A percentile compares a stretch with the other conserved stretches of the same genome.
Conservation (phyloP, 345 rosid genomes). For the Corchorus olitorius region DNA sequence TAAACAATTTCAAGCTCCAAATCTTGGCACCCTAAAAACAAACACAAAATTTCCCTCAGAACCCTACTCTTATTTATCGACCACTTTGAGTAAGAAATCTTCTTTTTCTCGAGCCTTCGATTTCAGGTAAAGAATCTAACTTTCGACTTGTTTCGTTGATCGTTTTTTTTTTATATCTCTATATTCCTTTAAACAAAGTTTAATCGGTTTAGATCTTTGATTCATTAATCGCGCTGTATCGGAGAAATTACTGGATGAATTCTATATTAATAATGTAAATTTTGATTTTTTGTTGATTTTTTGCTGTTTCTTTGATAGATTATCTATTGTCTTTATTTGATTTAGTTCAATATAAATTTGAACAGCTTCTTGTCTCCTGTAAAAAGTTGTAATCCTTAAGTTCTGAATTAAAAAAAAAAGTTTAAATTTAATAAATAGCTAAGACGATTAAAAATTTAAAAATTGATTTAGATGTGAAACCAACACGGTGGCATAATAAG, state of each 20-base stretch:
- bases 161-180: not conserved
- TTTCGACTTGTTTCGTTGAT: not conserved
- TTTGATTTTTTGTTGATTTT: not conserved
- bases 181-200: too few species aligned
- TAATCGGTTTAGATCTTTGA: not conserved
- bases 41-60: too few species aligned
- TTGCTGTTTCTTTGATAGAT: not conserved
- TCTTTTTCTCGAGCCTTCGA: not conserved
- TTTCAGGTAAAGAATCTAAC: not conserved
- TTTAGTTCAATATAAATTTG: not conserved
- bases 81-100: too few species aligned
- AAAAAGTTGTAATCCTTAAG: not conserved
- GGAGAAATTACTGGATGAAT: not conserved
- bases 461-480: not conserved
- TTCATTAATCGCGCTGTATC: not conserved
- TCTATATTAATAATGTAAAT: not conserved
- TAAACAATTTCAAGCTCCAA: not conserved
- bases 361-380: too few species aligned
- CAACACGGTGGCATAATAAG: too few species aligned
- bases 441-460: not conserved
- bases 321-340: not conserved
- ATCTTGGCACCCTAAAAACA: not conserved
- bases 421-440: not conserved
- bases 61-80: not conserved
- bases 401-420: not conserved